These are phyloP conservation scores for Fusarium miscanthi DNA, from an alignment of 2,329 filamentous ascomycete genomes.

Conservation along the genomic window DNA sequence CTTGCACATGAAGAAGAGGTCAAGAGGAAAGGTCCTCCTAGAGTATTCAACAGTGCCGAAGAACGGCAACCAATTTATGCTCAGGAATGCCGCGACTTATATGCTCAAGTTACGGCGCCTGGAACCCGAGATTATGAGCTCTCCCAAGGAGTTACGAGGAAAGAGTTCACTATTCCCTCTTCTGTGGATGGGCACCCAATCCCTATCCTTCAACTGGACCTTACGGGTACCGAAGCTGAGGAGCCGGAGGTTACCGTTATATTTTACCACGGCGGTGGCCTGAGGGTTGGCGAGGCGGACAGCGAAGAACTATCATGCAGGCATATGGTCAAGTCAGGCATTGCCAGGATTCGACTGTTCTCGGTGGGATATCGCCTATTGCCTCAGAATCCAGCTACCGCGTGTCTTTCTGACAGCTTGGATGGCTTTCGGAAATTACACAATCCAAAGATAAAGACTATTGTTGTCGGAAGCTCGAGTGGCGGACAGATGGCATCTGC, in stretches of 20 bases:
- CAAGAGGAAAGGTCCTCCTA: constrained; percentile 31
- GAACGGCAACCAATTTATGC: constrained; percentile 56
- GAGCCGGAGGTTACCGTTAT: constrained; percentile 49
- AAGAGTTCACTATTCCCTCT: constrained; percentile 48
- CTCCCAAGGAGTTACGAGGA: constrained; percentile 47
- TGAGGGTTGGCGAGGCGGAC: constrained; percentile 60
- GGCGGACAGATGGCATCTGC: constrained; percentile 61
- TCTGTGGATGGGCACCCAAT: constrained; percentile 49
- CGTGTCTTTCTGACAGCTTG: constrained; percentile 56
- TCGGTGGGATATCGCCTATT: constrained; percentile 61
- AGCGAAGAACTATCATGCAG: constrained; percentile 62
- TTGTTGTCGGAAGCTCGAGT: constrained; percentile 59
- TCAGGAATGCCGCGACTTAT: constrained; percentile 53
- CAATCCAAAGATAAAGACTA: constrained; percentile 31
- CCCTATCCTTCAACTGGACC: constrained; percentile 52
- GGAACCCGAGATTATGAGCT: constrained; percentile 53
- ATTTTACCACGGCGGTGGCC: constrained; percentile 62
- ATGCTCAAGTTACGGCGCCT: constrained; percentile 50
- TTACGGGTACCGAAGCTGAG: constrained; percentile 12
- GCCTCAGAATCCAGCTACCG: constrained; percentile 52
- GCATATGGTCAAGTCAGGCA: constrained; percentile 50
- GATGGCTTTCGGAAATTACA: constrained; percentile 48
- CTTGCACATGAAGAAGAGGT: constrained; percentile 51
- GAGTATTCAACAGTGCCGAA: constrained; percentile 37
- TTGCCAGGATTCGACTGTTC: constrained; percentile 50